These are phyloP conservation scores for Nakazawaea holstii DNA, from an alignment of 805 yeast genomes.

Conservation along the genomic window DNA sequence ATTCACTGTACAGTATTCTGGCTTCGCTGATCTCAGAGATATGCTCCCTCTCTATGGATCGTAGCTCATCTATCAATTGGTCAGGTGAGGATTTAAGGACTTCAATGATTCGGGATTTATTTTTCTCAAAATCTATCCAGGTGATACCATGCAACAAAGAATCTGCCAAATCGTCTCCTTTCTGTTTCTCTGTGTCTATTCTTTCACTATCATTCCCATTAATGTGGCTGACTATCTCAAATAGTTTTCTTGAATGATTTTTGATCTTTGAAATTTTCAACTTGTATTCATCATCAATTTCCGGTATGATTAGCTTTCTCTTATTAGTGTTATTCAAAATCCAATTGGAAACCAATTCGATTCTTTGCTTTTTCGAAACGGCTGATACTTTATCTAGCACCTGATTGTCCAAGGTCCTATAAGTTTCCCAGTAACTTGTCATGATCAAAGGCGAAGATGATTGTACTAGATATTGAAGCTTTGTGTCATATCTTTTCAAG, in stretches of 20 bases:
- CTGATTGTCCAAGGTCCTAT: slow-evolving; percentile 5
- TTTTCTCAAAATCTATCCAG: slow-evolving; percentile 39
- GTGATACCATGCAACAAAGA: slow-evolving; percentile 56
- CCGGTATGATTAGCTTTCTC: not conserved
- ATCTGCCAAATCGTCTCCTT: slow-evolving; percentile 65
- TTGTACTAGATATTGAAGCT: slow-evolving; percentile 11
- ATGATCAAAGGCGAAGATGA: slow-evolving; percentile 23
- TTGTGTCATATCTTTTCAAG: slow-evolving; percentile 7
- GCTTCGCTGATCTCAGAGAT: not conserved
- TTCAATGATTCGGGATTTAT: slow-evolving; percentile 15
- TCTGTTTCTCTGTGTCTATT: slow-evolving; percentile 17
- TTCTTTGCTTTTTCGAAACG: slow-evolving; percentile 20
- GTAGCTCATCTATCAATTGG: slow-evolving; percentile 2
- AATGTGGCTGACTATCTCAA: slow-evolving; percentile 20
- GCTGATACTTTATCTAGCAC: slow-evolving; percentile 1
- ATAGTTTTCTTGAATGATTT: slow-evolving; percentile 19
- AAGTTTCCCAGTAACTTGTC: slow-evolving; percentile 25
- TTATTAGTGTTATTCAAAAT: slow-evolving; percentile 7
- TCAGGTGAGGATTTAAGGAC: slow-evolving; percentile 7
- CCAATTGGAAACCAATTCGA: slow-evolving; percentile 23
- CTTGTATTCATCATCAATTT: not conserved
- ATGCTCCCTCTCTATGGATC: slow-evolving; percentile 6
- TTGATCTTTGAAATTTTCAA: slow-evolving; percentile 2
- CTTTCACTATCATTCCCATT: slow-evolving; percentile 15
- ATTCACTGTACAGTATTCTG: not conserved